Conservation (phyloP, 164 flowering plant species). For the Berberis vulgaris region DNA sequence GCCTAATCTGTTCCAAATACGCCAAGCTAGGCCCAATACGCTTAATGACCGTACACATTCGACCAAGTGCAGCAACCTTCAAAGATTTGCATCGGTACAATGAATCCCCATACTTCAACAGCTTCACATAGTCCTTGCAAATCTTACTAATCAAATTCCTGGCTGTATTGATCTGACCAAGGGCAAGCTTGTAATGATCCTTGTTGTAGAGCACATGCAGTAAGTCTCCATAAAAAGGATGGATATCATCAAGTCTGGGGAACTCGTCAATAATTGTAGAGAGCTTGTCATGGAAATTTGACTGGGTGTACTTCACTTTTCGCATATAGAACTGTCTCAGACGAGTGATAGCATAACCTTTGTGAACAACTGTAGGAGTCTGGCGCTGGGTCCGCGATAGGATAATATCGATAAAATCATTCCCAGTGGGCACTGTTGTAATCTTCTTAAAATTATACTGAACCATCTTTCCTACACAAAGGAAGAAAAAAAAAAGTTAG, state of each 20-base stretch:
- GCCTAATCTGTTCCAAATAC: conserved; percentile 75
- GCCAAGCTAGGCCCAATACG: conserved; percentile 70
- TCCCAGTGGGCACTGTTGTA: conserved; percentile 71
- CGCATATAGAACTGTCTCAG: conserved; percentile 87
- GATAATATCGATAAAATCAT: conserved; percentile 74
- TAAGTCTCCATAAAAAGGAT: conserved; percentile 79
- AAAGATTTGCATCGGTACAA: conserved; percentile 72
- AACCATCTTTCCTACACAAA: conserved; percentile 40
- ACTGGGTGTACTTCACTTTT: conserved; percentile 78
- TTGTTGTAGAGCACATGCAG: conserved; percentile 88
- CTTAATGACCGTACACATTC: conserved; percentile 81
- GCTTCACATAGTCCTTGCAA: conserved; percentile 64
- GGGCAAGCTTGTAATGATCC: conserved; percentile 91
- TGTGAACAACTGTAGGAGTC: conserved; percentile 84
- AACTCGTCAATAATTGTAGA: conserved; percentile 83
- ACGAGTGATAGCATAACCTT: conserved; percentile 73
- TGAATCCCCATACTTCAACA: conserved; percentile 86
- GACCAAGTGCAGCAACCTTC: conserved; percentile 84
- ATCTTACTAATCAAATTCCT: conserved; percentile 67
- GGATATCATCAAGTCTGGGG: conserved; percentile 75
- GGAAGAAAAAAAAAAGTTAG: no score
- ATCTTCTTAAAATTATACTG: conserved; percentile 89
- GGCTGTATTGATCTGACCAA: conserved; percentile 80
- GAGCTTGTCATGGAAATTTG: conserved; percentile 80
- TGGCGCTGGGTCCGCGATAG: conserved; percentile 81